Conservation (phyloP, 2,329 filamentous ascomycete species). For the Alternaria sp. region DNA sequence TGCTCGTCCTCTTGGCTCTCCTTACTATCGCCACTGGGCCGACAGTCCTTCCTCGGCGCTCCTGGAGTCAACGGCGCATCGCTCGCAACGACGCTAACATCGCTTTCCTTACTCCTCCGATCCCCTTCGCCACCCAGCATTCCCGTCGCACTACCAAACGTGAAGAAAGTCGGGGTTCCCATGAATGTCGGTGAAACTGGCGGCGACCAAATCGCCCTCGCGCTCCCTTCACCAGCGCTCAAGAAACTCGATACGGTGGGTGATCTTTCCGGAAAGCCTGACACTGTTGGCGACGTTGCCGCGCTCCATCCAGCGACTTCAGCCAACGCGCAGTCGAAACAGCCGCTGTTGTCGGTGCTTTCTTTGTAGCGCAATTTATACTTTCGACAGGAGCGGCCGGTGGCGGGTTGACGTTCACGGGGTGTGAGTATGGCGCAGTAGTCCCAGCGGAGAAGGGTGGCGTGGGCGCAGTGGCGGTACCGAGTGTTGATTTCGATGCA, state of each 20-base stretch:
- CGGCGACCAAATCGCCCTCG: neutral
- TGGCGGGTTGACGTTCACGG: neutral
- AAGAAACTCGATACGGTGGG: neutral
- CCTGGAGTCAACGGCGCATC: neutral
- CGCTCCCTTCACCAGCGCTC: neutral
- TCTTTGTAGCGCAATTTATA: slow-evolving; percentile 16
- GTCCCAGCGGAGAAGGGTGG: slow-evolving; percentile 11
- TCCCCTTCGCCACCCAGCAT: neutral
- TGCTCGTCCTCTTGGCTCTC: neutral
- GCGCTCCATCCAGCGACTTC: neutral
- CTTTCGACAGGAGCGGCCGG: slow-evolving; percentile 9
- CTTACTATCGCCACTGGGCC: neutral
- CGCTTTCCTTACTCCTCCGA: neutral
- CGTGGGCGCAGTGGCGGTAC: slow-evolving; percentile 20
- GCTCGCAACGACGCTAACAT: neutral
- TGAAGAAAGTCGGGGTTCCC: neutral
- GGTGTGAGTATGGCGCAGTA: slow-evolving; percentile 18
- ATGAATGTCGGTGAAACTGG: neutral
- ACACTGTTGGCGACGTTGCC: neutral
- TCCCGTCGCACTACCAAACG: neutral
- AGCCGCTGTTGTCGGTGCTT: neutral
- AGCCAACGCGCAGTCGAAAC: neutral
- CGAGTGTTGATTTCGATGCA: slow-evolving; percentile 13
- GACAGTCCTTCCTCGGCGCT: neutral
- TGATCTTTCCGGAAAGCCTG: neutral